phyloP scores from a whole-genome alignment of 2,329 filamentous ascomycete species.

The Fusarium sp. region DNA sequence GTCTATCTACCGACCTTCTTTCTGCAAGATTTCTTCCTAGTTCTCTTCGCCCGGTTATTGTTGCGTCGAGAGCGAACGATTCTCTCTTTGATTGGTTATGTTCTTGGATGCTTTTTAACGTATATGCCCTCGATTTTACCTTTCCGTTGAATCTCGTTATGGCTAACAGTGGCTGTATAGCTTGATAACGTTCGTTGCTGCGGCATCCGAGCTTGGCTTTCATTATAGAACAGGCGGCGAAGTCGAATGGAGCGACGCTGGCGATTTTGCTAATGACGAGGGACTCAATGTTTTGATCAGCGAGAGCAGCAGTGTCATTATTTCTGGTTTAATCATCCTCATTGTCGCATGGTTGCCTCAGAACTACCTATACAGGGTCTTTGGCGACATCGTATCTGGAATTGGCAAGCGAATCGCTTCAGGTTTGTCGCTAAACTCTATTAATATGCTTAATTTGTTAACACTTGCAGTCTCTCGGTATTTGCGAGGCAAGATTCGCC shows the following conservation, averaged over 20 bases:
- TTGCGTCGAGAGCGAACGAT: constrained; percentile 38
- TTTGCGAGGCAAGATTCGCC: constrained; percentile 25
- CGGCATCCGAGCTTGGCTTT: constrained; percentile 46
- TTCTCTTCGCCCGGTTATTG: constrained; percentile 37
- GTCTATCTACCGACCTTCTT: constrained; percentile 45
- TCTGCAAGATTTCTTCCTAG: constrained; percentile 39
- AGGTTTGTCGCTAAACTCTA: constrained; percentile 29
- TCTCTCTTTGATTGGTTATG: constrained; percentile 31
- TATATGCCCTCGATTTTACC: constrained; percentile 7
- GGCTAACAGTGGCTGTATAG: constrained; percentile 30
- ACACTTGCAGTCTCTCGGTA: constrained; percentile 21
- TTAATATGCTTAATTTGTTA: background rate
- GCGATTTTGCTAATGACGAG: constrained; percentile 43
- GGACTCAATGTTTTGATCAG: constrained; percentile 45
- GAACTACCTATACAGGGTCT: constrained; percentile 30
- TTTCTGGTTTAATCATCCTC: constrained; percentile 35
- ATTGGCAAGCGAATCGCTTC: constrained; percentile 29
- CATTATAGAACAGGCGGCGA: constrained; percentile 45
- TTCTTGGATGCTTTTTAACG: constrained; percentile 37
- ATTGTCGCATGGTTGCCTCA: constrained; percentile 38
- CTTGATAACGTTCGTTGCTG: constrained; percentile 41
- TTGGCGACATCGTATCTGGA: constrained; percentile 34
- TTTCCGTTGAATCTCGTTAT: background rate
- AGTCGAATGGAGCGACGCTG: constrained; percentile 45
- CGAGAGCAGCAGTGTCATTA: constrained; percentile 39